Base-by-base conservation (phyloP, 139 green algal species). In the Nannochloris sp. region DNA sequence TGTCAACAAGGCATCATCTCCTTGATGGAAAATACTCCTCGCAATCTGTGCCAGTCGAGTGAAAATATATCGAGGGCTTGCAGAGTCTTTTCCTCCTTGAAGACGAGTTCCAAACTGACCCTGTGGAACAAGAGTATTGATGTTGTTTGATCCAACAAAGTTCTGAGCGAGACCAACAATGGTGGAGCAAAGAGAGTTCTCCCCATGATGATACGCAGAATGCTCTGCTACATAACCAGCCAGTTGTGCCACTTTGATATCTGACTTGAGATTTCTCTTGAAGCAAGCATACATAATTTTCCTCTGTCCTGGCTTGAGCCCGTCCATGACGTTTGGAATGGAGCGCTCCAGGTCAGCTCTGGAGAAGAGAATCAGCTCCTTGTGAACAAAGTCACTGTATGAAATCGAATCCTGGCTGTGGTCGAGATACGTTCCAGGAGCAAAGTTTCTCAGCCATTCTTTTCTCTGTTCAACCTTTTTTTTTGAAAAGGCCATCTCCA, bases 241-340 rank as follows among this genome's bases (percentile, higher is more conserved):
- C 56, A 99, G 81, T 76, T 98, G 91, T 4, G 84, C 89, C 30
- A 99, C 92, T 85, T 97, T 98, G 79, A 97, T 86, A 63, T 97
- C 90, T 11, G 67, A 82, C 63, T 86, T 88, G 11, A 97, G 81
- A 68, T 97, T 98, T 46, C 89, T 78, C 84, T 98, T 97, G 83
- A 99, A 98, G 75, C 82, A 95, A 59, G 80, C 79, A 72, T 86
- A 99, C 50, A 99, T 67, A 73, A 99, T 99, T 81, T 99, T 99
- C 60, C 94, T 83, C 81, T 99, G 94, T 2, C 91, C 91, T 3
- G 93, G 90, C 84, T 99, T 99, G 31, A 99, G 79, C 31, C 94
- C 94, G 61, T 99, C 94, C 62, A 98, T 71, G 74, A 97, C 81
- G 65, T 56, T 85, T 33, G 94, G 94, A 65, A 99, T 99, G 65